A percentile compares a stretch with the other conserved stretches of the same genome.
phyloP scores from a whole-genome alignment of 768 basidiomycete species.

The Tulasnella sp. region DNA sequence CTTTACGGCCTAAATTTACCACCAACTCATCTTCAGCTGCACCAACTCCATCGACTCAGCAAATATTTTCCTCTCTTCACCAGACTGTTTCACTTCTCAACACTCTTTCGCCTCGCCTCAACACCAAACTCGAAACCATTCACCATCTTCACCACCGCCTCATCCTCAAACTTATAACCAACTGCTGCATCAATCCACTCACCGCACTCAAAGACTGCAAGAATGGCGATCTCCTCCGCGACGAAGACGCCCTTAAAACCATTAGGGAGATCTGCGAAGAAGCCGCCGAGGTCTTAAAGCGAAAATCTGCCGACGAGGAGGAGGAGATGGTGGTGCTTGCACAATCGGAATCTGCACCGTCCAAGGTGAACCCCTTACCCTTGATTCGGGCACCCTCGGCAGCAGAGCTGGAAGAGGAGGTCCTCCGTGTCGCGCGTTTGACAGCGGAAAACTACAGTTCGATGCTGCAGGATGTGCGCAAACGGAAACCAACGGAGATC shows the following conservation, averaged over 20 bases:
- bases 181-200: slow-evolving; percentile 82
- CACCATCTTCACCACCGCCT: slow-evolving; percentile 67
- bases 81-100: slow-evolving; percentile 18
- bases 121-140: slow-evolving; percentile 66
- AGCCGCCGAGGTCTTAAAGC: slow-evolving; percentile 61
- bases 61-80: slow-evolving; percentile 21
- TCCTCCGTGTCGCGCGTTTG: slow-evolving; percentile 56
- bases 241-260: slow-evolving; percentile 52
- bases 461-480: slow-evolving; percentile 73
- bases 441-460: slow-evolving; percentile 77
- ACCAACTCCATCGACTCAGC: not conserved
- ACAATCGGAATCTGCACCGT: not conserved
- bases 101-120: slow-evolving; percentile 47
- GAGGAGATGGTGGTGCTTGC: slow-evolving; percentile 10
- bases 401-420: slow-evolving; percentile 57
- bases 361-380: slow-evolving; percentile 38
- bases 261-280: slow-evolving; percentile 67
- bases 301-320: slow-evolving; percentile 40
- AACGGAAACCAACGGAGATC: slow-evolving; percentile 73
- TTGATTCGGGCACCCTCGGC: slow-evolving; percentile 49
- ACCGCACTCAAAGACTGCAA: slow-evolving; percentile 78
- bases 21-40: not conserved
- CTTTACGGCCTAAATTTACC: not conserved
- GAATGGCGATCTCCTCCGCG: slow-evolving; percentile 72
- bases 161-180: slow-evolving; percentile 80